Conservation (phyloP, 768 basidiomycete genomes). For the Leucosporidium scottii region DNA sequence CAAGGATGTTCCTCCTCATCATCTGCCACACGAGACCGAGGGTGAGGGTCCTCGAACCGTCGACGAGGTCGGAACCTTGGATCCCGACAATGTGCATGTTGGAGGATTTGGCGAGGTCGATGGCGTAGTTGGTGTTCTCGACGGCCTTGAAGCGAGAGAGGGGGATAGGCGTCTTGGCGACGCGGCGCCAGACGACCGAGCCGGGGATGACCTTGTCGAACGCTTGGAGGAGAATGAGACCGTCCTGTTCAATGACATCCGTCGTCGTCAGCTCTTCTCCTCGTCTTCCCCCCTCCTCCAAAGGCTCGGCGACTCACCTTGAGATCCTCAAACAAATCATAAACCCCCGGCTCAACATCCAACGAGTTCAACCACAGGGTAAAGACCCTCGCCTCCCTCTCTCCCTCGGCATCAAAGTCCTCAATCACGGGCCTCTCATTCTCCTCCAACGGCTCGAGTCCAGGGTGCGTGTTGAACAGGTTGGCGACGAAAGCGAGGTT, state of each 20-base stretch:
- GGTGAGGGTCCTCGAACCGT: slow-evolving; percentile 83
- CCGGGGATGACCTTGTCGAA: slow-evolving; percentile 94
- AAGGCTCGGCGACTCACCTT: slow-evolving; percentile 48
- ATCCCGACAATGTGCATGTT: slow-evolving; percentile 95
- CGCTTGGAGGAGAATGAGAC: slow-evolving; percentile 82
- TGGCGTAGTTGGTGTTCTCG: slow-evolving; percentile 94
- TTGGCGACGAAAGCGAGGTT: slow-evolving; percentile 98
- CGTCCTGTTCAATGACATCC: slow-evolving; percentile 54
- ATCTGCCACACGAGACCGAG: slow-evolving; percentile 97
- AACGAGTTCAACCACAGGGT: slow-evolving; percentile 97
- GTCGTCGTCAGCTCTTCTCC: no score
- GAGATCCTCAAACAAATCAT: slow-evolving; percentile 92
- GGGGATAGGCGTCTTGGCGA: slow-evolving; percentile 66
- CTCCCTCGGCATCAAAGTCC: slow-evolving; percentile 98
- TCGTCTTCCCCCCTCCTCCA: not conserved
- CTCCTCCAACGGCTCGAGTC: slow-evolving; percentile 85
- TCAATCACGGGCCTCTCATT: slow-evolving; percentile 89
- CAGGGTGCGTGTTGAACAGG: slow-evolving; percentile 95
- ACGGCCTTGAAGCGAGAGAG: slow-evolving; percentile 94
- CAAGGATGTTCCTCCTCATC: slow-evolving; percentile 66
- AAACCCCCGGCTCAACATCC: slow-evolving; percentile 90
- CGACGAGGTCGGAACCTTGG: slow-evolving; percentile 94
- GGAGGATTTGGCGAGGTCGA: slow-evolving; percentile 86
- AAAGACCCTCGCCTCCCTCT: slow-evolving; percentile 95
- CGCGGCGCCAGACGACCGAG: slow-evolving; percentile 86